Percentiles rank a stretch among this genome's conserved stretches.
These are phyloP conservation scores for Entamoeba histolytica DNA, from an alignment of 208 protist species.

Conservation along the genomic window DNA sequence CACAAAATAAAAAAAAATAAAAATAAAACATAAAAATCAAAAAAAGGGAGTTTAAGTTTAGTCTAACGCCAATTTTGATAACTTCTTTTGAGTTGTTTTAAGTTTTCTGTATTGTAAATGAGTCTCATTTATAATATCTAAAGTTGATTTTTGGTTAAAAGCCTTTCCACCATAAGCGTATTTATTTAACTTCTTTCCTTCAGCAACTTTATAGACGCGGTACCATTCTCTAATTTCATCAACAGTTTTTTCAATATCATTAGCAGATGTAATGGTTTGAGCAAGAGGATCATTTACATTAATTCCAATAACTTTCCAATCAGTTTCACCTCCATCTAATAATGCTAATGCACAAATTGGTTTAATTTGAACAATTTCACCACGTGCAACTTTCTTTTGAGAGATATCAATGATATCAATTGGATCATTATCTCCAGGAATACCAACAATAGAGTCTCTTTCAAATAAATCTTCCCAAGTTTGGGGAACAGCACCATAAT, in stretches of 20 bases:
- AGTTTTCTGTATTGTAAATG: neutral
- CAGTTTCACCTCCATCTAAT: neutral
- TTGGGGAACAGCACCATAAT: neutral
- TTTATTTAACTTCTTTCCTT: conserved; percentile 2
- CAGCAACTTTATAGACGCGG: conserved; percentile 10
- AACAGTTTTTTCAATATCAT: neutral
- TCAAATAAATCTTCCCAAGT: neutral
- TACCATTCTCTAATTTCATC: conserved; percentile 7
- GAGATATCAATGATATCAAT: neutral
- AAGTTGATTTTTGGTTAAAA: neutral
- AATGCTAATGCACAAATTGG: neutral
- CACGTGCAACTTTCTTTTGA: neutral
- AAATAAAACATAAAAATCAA: neutral
- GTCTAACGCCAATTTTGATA: neutral
- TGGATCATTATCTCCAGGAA: neutral
- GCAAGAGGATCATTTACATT: neutral
- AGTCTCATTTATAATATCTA: neutral
- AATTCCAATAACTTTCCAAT: conserved; percentile 3
- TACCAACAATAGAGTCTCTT: neutral
- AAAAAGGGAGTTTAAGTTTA: neutral
- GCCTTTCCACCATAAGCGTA: conserved; percentile 5
- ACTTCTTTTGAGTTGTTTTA: neutral
- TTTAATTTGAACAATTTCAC: neutral
- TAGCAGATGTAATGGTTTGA: neutral
- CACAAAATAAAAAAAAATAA: too few species aligned